Evolutionary conservation across 805 yeast genomes (phyloP).

Genomic region (Blastobotrys terrestris): DNA sequence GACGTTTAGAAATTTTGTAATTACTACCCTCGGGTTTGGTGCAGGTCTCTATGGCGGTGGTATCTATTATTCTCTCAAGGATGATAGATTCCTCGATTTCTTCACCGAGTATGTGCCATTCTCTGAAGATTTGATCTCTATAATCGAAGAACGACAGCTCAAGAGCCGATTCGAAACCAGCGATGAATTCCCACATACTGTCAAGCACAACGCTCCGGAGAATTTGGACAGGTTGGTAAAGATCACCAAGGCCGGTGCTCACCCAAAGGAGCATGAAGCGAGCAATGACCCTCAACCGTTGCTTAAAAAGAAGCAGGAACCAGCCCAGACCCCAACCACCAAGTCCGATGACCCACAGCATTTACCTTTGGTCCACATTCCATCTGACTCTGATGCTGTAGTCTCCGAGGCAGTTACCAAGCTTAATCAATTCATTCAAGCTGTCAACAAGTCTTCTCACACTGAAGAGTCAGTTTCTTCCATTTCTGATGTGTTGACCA

Average conservation of each 20-base stretch:
- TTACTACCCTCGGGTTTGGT: slow-evolving; percentile 11
- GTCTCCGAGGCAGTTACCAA: slow-evolving; percentile 21
- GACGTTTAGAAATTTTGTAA: not conserved
- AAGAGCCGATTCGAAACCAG: slow-evolving; percentile 22
- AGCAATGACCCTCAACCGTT: not conserved
- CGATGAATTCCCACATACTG: slow-evolving; percentile 8
- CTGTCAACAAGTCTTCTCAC: slow-evolving; percentile 34
- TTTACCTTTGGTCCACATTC: slow-evolving; percentile 18
- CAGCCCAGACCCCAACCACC: slow-evolving; percentile 2
- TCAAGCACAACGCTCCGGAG: slow-evolving; percentile 4
- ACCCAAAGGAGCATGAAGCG: slow-evolving; percentile 3
- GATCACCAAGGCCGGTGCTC: slow-evolving; percentile 20
- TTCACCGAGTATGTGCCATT: slow-evolving; percentile 61
- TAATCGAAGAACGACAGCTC: slow-evolving; percentile 39
- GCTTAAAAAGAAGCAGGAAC: not conserved
- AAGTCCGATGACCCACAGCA: slow-evolving; percentile 10
- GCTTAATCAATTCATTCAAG: slow-evolving; percentile 32
- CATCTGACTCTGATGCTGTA: slow-evolving; percentile 18
- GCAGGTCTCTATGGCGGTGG: slow-evolving; percentile 50
- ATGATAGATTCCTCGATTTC: slow-evolving; percentile 54
- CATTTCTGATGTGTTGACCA: slow-evolving; percentile 20
- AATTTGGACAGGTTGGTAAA: slow-evolving; percentile 11
- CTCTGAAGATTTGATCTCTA: slow-evolving; percentile 49
- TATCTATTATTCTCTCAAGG: slow-evolving; percentile 48
- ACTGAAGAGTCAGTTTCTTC: slow-evolving; percentile 21